Base-by-base conservation (phyloP, 371 early-diverging fungal genomes). In the Mortierella sp. region DNA sequence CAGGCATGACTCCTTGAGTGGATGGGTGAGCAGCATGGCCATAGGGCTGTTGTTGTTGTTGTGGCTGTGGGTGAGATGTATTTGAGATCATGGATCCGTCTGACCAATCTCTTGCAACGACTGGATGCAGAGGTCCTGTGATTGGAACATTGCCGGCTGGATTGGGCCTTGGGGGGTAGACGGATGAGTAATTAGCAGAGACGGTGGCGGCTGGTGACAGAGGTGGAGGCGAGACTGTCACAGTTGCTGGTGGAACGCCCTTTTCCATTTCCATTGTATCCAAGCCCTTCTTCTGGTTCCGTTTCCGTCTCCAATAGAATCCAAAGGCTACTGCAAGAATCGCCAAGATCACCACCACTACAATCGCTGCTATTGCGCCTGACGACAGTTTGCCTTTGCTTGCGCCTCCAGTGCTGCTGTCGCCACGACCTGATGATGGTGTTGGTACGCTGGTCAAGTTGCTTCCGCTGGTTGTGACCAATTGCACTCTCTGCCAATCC, bases 401-500 rank as follows among this genome's bases (percentile, higher is more conserved):
- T 19, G 16, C 44, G 22, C 24, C 31, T 22, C 16, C 21, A n/a
- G 14, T 22, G 54, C 7, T 43, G 29, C 21, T 37, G 16, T 9
- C 39, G 40, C 22, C 54, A 29, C 4, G 9, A 31, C n/a, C 51
- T 14, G 44, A 19, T 24, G 45, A 2, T 21, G 16, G 19, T 5
- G 19, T 17, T 25, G 16, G 25, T 21, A n/a, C 45, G 9, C n/a
- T 9, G 9, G 5, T 17, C 17, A 21, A 8, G 8, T 22, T 41
- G 8, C 14, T 41, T 4, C n/a, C 29, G 25, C 41, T 3, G 14
- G 41, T 5, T 4, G 21, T 7, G 49, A 54, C 28, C 4, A 63
- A 29, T 14, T 37, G 50, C 4, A 54, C 54, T 25, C 7, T 21
- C 46, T 63, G 55, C 63, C 63, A 63, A 16, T 63, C 56, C 63